A percentile compares a stretch with the other conserved stretches of the same genome.
Evolutionary conservation across 176 grass and related monocot species (phyloP).

Genomic region (Oryza coarctata): DNA sequence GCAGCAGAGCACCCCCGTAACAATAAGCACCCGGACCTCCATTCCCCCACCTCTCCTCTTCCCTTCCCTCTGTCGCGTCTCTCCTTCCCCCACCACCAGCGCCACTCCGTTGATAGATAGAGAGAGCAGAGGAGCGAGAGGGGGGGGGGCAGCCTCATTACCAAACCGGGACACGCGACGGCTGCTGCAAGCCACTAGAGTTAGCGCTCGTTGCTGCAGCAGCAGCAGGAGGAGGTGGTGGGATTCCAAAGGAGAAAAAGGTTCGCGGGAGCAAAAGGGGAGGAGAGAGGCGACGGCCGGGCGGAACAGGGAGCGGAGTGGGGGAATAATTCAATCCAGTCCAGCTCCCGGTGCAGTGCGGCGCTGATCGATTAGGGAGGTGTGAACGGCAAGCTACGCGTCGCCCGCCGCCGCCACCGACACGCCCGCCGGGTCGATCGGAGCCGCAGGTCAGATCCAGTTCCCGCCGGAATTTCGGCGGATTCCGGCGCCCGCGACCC

Average conservation of each 20-base stretch:
- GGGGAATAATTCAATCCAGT: slow-evolving; percentile 8
- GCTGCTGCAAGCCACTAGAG: neutral
- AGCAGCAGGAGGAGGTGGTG: neutral
- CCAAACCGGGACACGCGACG: slow-evolving; percentile 22
- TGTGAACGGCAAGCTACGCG: slow-evolving; percentile 39
- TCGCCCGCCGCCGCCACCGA: slow-evolving; percentile 14
- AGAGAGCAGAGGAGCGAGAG: neutral
- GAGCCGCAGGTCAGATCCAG: slow-evolving; percentile 43
- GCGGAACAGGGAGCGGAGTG: neutral
- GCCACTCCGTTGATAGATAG: neutral
- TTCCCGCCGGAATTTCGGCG: slow-evolving; percentile 22
- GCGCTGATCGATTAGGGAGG: slow-evolving; percentile 8
- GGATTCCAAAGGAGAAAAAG: slow-evolving; percentile 36
- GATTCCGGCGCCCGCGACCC: slow-evolving; percentile 13
- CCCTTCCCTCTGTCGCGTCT: neutral
- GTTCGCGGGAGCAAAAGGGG: slow-evolving; percentile 21
- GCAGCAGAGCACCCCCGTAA: slow-evolving; percentile 24
- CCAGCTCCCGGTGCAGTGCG: slow-evolving; percentile 8
- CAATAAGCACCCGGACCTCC: slow-evolving; percentile 52
- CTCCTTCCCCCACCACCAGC: neutral
- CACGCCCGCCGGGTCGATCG: slow-evolving; percentile 35
- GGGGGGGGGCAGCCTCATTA: slow-evolving; percentile 38
- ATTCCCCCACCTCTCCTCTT: neutral
- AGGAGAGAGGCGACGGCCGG: slow-evolving; percentile 10
- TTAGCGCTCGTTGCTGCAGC: slow-evolving; percentile 1